These are phyloP conservation scores for Phanerochaete sordida DNA, from an alignment of 768 basidiomycete genomes.

Conservation along the genomic window DNA sequence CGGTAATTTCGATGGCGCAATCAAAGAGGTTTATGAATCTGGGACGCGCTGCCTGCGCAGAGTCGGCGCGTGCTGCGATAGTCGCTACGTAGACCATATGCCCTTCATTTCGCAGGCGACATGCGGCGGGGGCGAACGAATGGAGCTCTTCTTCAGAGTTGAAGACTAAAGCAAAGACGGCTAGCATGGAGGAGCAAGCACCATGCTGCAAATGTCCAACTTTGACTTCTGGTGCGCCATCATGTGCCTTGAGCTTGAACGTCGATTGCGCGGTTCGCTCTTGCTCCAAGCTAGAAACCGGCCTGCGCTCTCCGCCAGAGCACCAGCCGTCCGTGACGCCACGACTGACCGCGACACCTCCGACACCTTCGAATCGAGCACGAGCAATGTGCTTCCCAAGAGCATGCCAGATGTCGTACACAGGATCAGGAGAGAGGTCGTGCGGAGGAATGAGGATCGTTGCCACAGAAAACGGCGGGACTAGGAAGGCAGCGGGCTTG, in stretches of 20 bases:
- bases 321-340: constrained; percentile 9
- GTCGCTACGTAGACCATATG: constrained; percentile 29
- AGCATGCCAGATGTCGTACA: constrained; percentile 23
- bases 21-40: neutral
- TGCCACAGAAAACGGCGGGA: constrained; percentile 60
- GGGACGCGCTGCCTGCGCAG: constrained; percentile 3
- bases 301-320: constrained; percentile 2
- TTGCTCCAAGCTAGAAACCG: neutral
- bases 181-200: constrained; percentile 3
- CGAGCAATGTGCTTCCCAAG: constrained; percentile 26
- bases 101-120: constrained; percentile 30
- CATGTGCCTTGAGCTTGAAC: neutral
- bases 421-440: constrained; percentile 12
- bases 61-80: neutral
- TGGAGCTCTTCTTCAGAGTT: constrained; percentile 32
- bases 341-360: constrained; percentile 33
- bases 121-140: constrained; percentile 31
- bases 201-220: neutral
- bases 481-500: constrained; percentile 45
- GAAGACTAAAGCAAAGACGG: constrained; percentile 33
- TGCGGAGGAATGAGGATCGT: constrained; percentile 26
- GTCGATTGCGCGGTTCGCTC: neutral
- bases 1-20: constrained; percentile 5
- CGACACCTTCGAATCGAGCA: constrained; percentile 28
- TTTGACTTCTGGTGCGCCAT: neutral